phyloP scores from a whole-genome alignment of 192 early-diverging fungal genomes.

The Coemansia sp. region DNA sequence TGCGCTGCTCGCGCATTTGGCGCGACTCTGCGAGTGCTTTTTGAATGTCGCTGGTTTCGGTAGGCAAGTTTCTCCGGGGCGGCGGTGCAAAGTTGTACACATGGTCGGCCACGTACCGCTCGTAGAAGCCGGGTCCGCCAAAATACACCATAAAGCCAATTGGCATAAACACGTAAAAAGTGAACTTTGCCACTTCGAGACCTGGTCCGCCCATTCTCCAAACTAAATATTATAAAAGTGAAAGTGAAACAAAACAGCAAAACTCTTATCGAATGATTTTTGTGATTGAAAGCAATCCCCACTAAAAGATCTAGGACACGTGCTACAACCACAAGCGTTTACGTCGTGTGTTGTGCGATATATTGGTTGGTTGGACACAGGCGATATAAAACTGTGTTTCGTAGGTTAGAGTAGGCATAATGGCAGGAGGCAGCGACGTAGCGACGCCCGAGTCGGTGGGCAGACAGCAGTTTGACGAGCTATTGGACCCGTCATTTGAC shows the following conservation, averaged over 20 bases:
- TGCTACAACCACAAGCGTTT: no score
- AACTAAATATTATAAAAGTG: not conserved
- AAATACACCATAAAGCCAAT: slow-evolving; percentile 56
- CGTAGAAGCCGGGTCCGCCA: slow-evolving; percentile 53
- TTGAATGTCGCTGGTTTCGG: slow-evolving; percentile 27
- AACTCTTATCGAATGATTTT: no score
- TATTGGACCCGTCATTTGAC: not conserved
- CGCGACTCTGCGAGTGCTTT: slow-evolving; percentile 15
- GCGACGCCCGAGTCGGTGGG: not conserved
- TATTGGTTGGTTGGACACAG: not conserved
- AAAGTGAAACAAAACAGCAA: no score
- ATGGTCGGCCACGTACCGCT: slow-evolving; percentile 50
- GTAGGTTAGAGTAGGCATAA: not conserved
- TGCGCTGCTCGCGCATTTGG: slow-evolving; percentile 20
- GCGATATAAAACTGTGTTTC: not conserved
- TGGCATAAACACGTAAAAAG: slow-evolving; percentile 53
- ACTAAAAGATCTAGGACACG: no score
- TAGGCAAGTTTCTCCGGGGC: slow-evolving; percentile 34
- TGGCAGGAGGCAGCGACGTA: not conserved
- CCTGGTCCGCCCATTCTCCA: slow-evolving; percentile 48
- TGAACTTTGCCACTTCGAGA: slow-evolving; percentile 50
- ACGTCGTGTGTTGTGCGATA: no score
- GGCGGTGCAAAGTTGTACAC: slow-evolving; percentile 46
- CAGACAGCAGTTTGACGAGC: not conserved
- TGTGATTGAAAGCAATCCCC: no score